These are phyloP conservation scores for Suillus sp. DNA, from an alignment of 768 basidiomycete species.

Conservation along the genomic window DNA sequence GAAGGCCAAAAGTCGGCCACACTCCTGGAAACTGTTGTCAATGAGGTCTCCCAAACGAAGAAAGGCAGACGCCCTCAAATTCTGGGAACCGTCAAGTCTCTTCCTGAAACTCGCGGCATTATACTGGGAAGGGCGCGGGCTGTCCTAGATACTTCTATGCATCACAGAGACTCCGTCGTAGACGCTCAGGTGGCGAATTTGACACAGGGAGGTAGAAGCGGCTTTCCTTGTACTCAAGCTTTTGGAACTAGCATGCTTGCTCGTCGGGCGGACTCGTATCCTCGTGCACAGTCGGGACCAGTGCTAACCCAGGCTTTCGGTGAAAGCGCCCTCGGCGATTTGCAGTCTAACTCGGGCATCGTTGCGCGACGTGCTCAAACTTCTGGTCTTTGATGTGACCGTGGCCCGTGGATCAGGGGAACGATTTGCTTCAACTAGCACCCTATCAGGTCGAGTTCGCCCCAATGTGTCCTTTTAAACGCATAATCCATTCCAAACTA, in stretches of 20 bases:
- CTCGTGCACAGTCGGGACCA: conserved; percentile 14
- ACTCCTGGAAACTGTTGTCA: conserved; percentile 56
- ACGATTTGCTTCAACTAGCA: not conserved
- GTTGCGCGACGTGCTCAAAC: not conserved
- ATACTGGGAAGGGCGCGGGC: conserved; percentile 43
- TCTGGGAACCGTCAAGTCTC: conserved; percentile 45
- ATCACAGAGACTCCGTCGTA: not conserved
- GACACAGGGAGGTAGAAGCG: conserved; percentile 1
- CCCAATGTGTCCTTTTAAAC: not conserved
- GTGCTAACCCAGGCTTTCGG: conserved; percentile 44
- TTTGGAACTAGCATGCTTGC: conserved; percentile 37
- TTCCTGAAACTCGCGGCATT: conserved; percentile 47
- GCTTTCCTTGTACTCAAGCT: conserved; percentile 32
- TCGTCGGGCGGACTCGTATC: conserved; percentile 3
- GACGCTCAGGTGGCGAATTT: conserved; percentile 15
- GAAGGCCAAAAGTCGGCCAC: conserved; percentile 40
- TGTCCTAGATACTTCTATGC: conserved; percentile 31
- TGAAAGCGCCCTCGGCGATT: conserved; percentile 36
- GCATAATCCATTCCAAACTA: not conserved
- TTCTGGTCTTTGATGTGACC: not conserved
- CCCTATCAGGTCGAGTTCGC: not conserved
- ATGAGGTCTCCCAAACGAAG: conserved; percentile 48
- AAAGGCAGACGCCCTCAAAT: conserved; percentile 41
- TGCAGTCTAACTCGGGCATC: not conserved
- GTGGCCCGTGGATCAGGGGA: not conserved